Evolutionary conservation across 2,329 filamentous ascomycete species (phyloP), one percentile per base, ranked within the genome.

Genomic region (Annulohypoxylon truncatum): DNA sequence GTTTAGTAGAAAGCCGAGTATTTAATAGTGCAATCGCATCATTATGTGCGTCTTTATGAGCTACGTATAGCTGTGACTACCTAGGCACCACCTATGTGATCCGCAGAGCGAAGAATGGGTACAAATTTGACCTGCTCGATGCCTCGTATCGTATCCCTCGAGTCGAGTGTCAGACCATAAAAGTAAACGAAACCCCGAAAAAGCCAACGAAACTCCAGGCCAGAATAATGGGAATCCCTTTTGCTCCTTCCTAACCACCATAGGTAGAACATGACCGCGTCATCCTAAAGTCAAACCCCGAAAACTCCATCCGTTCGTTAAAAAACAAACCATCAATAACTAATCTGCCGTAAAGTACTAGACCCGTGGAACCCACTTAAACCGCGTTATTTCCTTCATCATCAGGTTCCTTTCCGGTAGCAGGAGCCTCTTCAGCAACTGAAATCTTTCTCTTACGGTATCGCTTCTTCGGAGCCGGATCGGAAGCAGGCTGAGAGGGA

Each of bases 121-220:
- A 44, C 5, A 20, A 31, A 15, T 4, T 44, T 22, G 40, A 33
- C 18, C 22, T 33, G 24, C 22, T 31, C 24, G 22, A 18, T 35
- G 24, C 24, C 18, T 12, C 15, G 8, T 46, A 20, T 47, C 10
- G 53, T 33, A 56, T 28, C 28, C 28, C 7, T 15, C 12, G n/a
- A n/a, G 29, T 35, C 13, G 40, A 56, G 29, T 56, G 18, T 35
- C 26, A 47, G 13, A 42, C 15, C 12, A 31, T n/a, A 10, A 31
- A 28, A 33, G 24, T 4, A 28, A 29, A 29, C 29, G 6, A 46
- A 15, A 20, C 40, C 26, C 18, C 7, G 51, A 18, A 44, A 20
- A 48, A 38, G 35, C 35, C 53, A 13, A 35, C 35, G 15, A n/a
- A 52, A 61, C 64, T 60, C 64, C 64, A 18, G 20, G 44, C 55